Conservation (phyloP, 163 green algal species). For the Scenedesmus sp. region DNA sequence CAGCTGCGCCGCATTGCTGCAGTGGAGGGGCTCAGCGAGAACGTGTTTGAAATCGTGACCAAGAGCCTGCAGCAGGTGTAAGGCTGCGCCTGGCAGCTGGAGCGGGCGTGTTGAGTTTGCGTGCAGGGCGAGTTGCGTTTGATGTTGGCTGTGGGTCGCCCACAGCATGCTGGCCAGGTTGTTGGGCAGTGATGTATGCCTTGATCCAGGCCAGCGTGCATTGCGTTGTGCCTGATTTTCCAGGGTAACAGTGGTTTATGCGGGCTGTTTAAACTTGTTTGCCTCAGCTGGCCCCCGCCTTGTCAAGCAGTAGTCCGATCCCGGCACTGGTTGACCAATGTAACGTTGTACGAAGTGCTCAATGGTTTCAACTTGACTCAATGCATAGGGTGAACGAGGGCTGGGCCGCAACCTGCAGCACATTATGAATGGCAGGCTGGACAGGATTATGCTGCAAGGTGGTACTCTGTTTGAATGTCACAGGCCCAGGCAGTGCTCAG, state of each 20-base stretch:
- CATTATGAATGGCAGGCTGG: too few species aligned
- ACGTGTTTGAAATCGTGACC: conserved; percentile 96
- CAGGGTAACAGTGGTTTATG: background rate
- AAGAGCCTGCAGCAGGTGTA: conserved; percentile 74
- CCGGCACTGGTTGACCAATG: too few species aligned
- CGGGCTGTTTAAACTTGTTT: too few species aligned
- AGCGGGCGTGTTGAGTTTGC: too few species aligned
- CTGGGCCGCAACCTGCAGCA: too few species aligned
- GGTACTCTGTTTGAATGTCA: too few species aligned
- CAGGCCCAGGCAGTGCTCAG: too few species aligned
- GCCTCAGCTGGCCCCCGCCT: background rate
- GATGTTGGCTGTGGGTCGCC: background rate
- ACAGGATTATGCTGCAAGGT: too few species aligned
- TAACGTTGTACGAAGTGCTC: too few species aligned
- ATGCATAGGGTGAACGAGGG: too few species aligned
- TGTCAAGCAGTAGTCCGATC: background rate
- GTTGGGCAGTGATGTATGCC: background rate
- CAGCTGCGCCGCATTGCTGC: conserved; percentile 89
- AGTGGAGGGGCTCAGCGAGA: conserved; percentile 86
- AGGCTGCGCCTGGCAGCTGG: background rate
- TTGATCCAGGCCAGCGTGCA: background rate
- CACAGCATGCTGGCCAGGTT: too few species aligned
- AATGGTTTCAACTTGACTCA: too few species aligned
- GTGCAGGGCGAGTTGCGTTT: background rate
- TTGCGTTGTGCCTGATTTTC: background rate